Conservation (phyloP, 2,329 filamentous ascomycete genomes). For the Phaeosphaeria sp. region DNA sequence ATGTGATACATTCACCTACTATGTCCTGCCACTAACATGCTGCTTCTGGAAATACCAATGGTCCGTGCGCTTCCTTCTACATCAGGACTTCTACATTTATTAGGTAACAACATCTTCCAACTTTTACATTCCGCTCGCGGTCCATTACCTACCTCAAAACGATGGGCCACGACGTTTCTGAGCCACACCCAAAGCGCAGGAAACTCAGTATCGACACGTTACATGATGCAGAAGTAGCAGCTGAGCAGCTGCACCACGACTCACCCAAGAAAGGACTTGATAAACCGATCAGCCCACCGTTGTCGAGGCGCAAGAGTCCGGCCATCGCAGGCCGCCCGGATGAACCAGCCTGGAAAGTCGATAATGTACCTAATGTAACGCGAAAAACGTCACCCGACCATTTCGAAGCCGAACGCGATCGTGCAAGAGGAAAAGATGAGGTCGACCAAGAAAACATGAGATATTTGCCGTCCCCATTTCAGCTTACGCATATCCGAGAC, state of each 20-base stretch:
- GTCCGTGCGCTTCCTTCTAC: background rate
- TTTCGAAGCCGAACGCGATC: background rate
- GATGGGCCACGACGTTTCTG: conserved; percentile 1
- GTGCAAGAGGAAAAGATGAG: background rate
- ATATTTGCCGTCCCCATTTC: conserved; percentile 68
- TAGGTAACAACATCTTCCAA: background rate
- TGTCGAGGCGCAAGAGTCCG: conserved; percentile 16
- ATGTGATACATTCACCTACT: background rate
- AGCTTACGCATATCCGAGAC: conserved; percentile 72
- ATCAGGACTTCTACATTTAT: background rate
- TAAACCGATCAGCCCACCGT: conserved; percentile 41
- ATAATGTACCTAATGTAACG: conserved; percentile 21
- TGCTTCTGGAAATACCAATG: background rate
- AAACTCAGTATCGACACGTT: conserved; percentile 20
- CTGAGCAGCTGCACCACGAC: conserved; percentile 1
- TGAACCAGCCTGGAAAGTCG: conserved; percentile 21
- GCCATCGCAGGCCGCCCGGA: background rate
- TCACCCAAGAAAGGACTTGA: conserved; percentile 15
- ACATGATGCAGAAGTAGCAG: conserved; percentile 3
- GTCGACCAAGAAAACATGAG: background rate
- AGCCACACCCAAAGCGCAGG: conserved; percentile 34
- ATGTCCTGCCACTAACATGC: background rate
- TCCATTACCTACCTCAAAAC: background rate
- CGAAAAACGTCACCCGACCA: conserved; percentile 1
- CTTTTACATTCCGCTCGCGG: background rate